These are phyloP conservation scores for Bothriochloa decipiens DNA, from an alignment of 176 grass and related monocot species.

Conservation along the genomic window DNA sequence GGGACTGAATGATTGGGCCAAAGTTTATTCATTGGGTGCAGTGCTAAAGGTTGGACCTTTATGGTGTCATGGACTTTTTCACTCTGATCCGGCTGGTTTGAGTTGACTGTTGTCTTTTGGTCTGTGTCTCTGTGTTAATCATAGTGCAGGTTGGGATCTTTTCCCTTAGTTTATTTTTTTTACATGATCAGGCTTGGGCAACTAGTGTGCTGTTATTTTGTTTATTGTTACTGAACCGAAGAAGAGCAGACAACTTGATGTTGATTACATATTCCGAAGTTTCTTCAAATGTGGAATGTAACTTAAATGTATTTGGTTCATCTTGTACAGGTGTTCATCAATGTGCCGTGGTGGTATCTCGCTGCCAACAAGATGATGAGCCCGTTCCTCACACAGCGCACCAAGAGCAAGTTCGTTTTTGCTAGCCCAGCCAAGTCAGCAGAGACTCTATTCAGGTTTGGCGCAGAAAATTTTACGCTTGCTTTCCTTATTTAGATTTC, in stretches of 20 bases:
- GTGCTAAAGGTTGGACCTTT: slow-evolving; percentile 44
- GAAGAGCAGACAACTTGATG: not conserved
- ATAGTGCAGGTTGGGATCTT: slow-evolving; percentile 24
- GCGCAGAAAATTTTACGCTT: not conserved
- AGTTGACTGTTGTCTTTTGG: slow-evolving; percentile 56
- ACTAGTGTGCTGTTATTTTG: not conserved
- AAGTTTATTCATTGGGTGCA: slow-evolving; percentile 38
- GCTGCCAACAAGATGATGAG: slow-evolving; percentile 90
- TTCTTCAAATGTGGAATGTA: slow-evolving; percentile 1
- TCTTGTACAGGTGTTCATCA: slow-evolving; percentile 83
- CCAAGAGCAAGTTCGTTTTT: slow-evolving; percentile 97
- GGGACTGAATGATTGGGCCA: slow-evolving; percentile 35
- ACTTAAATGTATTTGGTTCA: slow-evolving; percentile 24
- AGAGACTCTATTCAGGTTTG: slow-evolving; percentile 84
- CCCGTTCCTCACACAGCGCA: slow-evolving; percentile 93
- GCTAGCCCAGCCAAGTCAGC: slow-evolving; percentile 87
- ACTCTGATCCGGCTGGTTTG: slow-evolving; percentile 19
- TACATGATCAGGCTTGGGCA: not conserved
- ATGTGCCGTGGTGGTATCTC: slow-evolving; percentile 98
- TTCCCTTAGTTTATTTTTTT: slow-evolving; percentile 23
- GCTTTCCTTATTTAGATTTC: not conserved
- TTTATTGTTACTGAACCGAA: not conserved
- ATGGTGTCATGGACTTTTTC: slow-evolving; percentile 22
- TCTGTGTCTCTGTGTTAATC: slow-evolving; percentile 31
- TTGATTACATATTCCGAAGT: not conserved